These are phyloP conservation scores for Passalora sequoiae DNA, from an alignment of 2,329 filamentous ascomycete genomes.

Conservation along the genomic window DNA sequence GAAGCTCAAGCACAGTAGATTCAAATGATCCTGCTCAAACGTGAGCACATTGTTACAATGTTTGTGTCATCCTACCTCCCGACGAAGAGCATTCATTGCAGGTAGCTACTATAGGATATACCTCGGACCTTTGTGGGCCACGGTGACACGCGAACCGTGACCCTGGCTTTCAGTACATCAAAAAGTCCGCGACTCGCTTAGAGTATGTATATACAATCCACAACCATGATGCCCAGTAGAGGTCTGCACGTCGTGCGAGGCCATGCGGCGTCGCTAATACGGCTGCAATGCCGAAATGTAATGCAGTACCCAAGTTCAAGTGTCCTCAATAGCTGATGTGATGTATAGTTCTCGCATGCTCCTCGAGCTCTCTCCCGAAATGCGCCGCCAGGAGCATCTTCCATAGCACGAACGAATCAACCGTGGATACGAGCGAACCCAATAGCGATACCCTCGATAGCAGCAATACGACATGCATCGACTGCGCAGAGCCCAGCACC, in stretches of 20 bases:
- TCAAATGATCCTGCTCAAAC: too few species aligned
- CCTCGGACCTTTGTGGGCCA: not conserved
- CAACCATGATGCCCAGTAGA: conserved; percentile 45
- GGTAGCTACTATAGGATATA: not conserved
- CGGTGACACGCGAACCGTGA: too few species aligned
- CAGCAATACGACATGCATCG: conserved; percentile 24
- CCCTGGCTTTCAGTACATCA: too few species aligned
- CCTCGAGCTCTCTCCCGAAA: conserved; percentile 15
- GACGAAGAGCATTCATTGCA: too few species aligned
- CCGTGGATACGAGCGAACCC: conserved; percentile 16
- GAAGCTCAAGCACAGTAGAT: too few species aligned
- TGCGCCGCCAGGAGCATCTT: conserved; percentile 6
- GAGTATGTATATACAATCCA: conserved; percentile 1
- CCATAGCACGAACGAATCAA: conserved; percentile 8
- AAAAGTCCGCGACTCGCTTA: not conserved
- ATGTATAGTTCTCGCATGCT: conserved; percentile 27
- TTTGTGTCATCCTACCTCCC: too few species aligned
- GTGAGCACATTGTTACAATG: too few species aligned
- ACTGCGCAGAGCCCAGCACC: conserved; percentile 27
- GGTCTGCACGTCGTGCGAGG: conserved; percentile 37
- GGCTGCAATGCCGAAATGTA: conserved; percentile 29
- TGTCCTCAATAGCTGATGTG: conserved; percentile 4
- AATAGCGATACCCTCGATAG: conserved; percentile 15
- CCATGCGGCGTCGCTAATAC: conserved; percentile 22
- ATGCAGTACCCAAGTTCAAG: not conserved